Evolutionary conservation across 352 stramenopile genomes (phyloP).

Genomic region (Hyaloperonospora brassicae): DNA sequence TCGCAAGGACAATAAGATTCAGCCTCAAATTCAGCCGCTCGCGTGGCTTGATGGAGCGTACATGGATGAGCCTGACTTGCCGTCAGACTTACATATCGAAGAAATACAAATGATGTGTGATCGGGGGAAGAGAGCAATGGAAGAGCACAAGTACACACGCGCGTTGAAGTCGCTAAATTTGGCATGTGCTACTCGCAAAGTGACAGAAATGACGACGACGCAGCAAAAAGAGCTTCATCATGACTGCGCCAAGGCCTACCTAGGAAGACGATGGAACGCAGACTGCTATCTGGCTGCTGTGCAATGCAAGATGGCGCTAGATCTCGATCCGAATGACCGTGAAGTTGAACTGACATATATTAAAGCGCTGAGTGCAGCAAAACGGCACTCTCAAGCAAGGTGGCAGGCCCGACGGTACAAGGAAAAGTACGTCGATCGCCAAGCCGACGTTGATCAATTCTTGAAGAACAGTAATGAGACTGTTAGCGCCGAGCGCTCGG

Average conservation of each 20-base stretch:
- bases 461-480: conserved; percentile 11
- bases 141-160: conserved; percentile 21
- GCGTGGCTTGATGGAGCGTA: conserved; percentile 35
- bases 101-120: conserved; percentile 20
- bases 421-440: conserved; percentile 36
- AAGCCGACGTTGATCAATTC: conserved; percentile 35
- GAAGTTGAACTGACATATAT: conserved; percentile 57
- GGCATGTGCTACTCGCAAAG: conserved; percentile 25
- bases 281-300: conserved; percentile 55
- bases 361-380: conserved; percentile 34
- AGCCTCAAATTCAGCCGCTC: conserved; percentile 13
- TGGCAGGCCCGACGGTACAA: conserved; percentile 38
- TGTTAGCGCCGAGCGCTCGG: background rate
- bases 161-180: conserved; percentile 34
- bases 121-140: conserved; percentile 17
- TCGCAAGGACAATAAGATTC: conserved; percentile 22
- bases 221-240: conserved; percentile 54
- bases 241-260: conserved; percentile 53
- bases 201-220: conserved; percentile 23
- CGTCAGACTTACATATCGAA: conserved; percentile 17
- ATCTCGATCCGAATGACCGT: conserved; percentile 40
- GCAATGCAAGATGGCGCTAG: conserved; percentile 56
- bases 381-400: conserved; percentile 35
- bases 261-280: conserved; percentile 53
- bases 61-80: conserved; percentile 32